Evolutionary conservation across 192 early-diverging fungal species (phyloP), one percentile per base, ranked within the genome.

Genomic region (Coemansia sp.): DNA sequence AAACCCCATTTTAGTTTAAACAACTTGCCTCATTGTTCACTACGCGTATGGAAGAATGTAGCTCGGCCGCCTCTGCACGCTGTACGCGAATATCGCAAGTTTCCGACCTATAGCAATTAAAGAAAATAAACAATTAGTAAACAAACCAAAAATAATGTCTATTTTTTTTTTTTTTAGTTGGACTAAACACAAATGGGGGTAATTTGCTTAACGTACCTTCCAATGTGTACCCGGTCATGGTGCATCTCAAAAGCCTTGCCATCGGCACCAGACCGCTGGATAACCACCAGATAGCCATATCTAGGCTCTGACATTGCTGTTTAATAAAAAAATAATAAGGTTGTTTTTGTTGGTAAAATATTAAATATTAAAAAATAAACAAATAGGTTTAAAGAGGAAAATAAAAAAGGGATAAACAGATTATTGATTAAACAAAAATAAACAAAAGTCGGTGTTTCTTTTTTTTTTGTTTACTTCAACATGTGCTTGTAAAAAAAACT

Each of bases 71-170:
- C 36, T 74, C 61, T 0, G 66, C 59, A 11, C 52, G 50, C 50
- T 77, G 75, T 63, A 83, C 72, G 16, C 80, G 75, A 14, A 83
- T 83, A 25, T 83, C 75, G 48, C 80, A 83, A 33, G 74, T 83
- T 51, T 76, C 73, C 45, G 61, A 64, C 48, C 71, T 75, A 64
- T 14, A 38, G 10, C 36, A 38, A 3, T 45, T 2, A 3, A 11
- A 45, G 2, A 45, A 45, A 45, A 45, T 7, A 38, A 45, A 45
- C 16, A 45, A 8, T 8, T 6, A 36, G 34, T 36, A 36, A 36
- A 36, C 4, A 36, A 36, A 8, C 4, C 4, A 36, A 36, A 36
- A 8, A 36, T 36, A 36, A 36, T 36, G 16, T 45, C 42, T 11
- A 2, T 11, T 45, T 45, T 45, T 45, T 7, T 7, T 45, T 3